Evolutionary conservation across 2,329 filamentous ascomycete genomes (phyloP), one percentile per base, ranked within the genome.

Genomic region (Colletotrichum scovillei): DNA sequence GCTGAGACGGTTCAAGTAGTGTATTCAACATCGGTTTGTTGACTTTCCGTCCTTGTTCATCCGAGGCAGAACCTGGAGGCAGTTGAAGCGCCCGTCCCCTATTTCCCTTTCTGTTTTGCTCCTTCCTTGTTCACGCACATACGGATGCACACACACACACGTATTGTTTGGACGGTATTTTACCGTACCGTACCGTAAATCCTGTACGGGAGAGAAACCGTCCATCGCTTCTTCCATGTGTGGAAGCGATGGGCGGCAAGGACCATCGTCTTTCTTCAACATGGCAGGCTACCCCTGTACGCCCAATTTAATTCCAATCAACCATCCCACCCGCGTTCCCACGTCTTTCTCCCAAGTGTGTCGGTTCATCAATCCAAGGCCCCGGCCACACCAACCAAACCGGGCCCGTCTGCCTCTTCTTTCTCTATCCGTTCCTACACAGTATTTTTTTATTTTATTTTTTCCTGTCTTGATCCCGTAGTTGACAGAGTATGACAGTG

Each of bases 351-450:
- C 52, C 53, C 53, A 5, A 49, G 42, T 49, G 42, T 49, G 46
- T 63, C 30, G 28, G 9, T 53, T 63, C 46, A 28, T 49, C 42
- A 49, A 49, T 53, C 49, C 46, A 32, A 16, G 16, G 52, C 16
- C 38, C 26, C 59, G 59, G 59, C 59, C 38, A n/a, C 38, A 49
- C 59, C 59, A 49, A 30, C 59, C 38, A 66, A 59, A 42, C 68
- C 66, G 42, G 67, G 58, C 19, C 28, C 65, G 49, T 55, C n/a
- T 55, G 46, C 30, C 16, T 64, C 30, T 22, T 64, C 22, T 28
- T 38, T 32, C 42, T 30, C 42, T 30, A n/a, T 12, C n/a, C n/a
- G 24, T 12, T 19, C 28, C n/a, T n/a, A n/a, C 42, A 22, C 42
- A 49, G 42, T 49, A n/a, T 22, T 49, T 4, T 49, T 49, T 49